Base-by-base conservation (phyloP, 441 rosid genomes). In the Adansonia rubrostipa region DNA sequence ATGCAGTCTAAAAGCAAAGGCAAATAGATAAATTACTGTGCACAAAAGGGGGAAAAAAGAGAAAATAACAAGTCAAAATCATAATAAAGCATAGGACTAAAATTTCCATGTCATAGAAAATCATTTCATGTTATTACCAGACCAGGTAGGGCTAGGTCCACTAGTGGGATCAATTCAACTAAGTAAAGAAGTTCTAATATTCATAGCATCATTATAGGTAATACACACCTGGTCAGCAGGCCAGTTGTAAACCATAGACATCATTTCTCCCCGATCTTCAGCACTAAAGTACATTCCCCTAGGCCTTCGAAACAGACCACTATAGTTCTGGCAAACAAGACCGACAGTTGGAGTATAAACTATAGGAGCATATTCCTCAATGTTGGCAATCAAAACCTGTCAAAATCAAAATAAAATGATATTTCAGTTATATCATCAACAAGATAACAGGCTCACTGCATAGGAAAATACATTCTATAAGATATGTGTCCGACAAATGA, bases 291-390 rank as follows among this genome's bases (percentile, higher is more conserved):
- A 96, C 99, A 96, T 96, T 80, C 99, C 99, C 53, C 99, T 89
- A 28, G 99, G 98, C 87, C 99, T 90, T 88, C 99, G 90, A 83
- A 96, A 96, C 89, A 96, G 81, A 14, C 99, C 98, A 77, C 99
- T 89, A 81, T 94, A 96, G 81, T 94, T 94, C 83, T 96, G 98
- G 88, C 99, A 96, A 77, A 94, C 98, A 78, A 92, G 98, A 74
- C 98, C 99, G 4, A 96, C 99, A 4, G 98, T 96, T 62, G 99
- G 99, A n/a, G 98, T 96, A 74, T 96, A 96, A n/a, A 96, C 99
- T 63, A 96, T 87, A 17, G 99, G 99, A 57, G 99, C 99, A 89
- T 96, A 94, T 87, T 96, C 99, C 86, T 88, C 93, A 71, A 96
- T 96, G 76, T 96, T 92, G 61, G 89, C 92, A 80, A 96, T 92